A percentile compares a stretch with the other conserved stretches of the same genome.
phyloP scores from a whole-genome alignment of 2,329 filamentous ascomycete genomes.

The Penicillium sp. region DNA sequence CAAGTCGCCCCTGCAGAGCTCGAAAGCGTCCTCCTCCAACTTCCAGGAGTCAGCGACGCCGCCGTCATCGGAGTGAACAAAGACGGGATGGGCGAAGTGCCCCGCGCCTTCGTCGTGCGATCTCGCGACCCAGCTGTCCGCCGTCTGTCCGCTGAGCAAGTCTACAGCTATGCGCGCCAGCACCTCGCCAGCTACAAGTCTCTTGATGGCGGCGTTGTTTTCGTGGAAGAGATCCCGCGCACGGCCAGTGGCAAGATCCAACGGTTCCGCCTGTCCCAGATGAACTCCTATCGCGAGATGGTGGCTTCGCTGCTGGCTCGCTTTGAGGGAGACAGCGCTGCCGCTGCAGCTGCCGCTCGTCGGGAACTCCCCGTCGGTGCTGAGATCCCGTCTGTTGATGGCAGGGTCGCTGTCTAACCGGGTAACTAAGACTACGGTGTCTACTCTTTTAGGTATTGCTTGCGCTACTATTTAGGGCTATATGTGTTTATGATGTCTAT shows the following conservation, averaged over 20 bases:
- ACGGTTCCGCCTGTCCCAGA: conserved; percentile 40
- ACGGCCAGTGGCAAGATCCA: conserved; percentile 51
- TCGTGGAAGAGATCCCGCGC: conserved; percentile 49
- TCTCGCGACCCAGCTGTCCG: conserved; percentile 19
- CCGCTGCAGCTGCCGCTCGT: background rate
- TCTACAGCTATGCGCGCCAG: conserved; percentile 42
- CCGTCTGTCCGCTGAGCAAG: conserved; percentile 39
- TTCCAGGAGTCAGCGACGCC: conserved; percentile 45
- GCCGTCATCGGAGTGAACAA: conserved; percentile 46
- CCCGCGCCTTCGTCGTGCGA: conserved; percentile 48
- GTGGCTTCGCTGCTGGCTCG: conserved; percentile 31
- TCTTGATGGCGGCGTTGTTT: conserved; percentile 47
- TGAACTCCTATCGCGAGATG: conserved; percentile 40
- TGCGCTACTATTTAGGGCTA: background rate
- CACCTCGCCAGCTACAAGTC: conserved; percentile 49
- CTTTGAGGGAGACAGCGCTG: conserved; percentile 15
- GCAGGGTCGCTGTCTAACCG: conserved; percentile 19
- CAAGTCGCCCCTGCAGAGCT: conserved; percentile 50
- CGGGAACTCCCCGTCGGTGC: background rate
- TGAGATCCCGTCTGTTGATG: conserved; percentile 1
- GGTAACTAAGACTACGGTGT: background rate
- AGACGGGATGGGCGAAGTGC: conserved; percentile 37
- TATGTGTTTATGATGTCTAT: background rate
- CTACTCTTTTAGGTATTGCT: background rate
- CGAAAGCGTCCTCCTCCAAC: conserved; percentile 45